Conservation (phyloP, 192 early-diverging fungal species). For the Glomus cerebriforme region DNA sequence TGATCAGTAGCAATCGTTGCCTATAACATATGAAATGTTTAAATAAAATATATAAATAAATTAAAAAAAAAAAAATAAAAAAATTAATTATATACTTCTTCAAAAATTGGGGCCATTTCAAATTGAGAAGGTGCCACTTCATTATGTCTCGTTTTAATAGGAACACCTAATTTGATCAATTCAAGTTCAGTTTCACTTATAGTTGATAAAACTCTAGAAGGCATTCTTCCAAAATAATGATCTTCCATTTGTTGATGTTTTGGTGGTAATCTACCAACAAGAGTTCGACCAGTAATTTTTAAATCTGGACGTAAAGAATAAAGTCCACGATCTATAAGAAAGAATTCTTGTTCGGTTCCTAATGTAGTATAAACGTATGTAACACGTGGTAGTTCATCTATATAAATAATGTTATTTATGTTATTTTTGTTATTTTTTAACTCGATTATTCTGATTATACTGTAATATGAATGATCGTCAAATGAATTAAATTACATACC, state of each 20-base stretch:
- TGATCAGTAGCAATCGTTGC: slow-evolving; percentile 95
- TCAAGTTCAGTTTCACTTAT: slow-evolving; percentile 96
- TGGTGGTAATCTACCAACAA: slow-evolving; percentile 91
- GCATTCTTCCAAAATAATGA: slow-evolving; percentile 99
- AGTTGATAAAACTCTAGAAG: slow-evolving; percentile 84
- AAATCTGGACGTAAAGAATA: slow-evolving; percentile 95
- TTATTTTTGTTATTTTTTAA: no score
- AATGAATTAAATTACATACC: no score
- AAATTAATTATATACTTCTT: slow-evolving; percentile 54
- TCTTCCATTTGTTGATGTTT: slow-evolving; percentile 99
- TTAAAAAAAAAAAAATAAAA: not conserved
- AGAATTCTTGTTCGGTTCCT: slow-evolving; percentile 99
- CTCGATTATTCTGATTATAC: no score
- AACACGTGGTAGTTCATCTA: slow-evolving; percentile 52
- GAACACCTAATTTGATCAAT: slow-evolving; percentile 90
- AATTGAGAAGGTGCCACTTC: slow-evolving; percentile 99
- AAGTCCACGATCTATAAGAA: slow-evolving; percentile 94
- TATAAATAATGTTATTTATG: no score
- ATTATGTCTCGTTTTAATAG: slow-evolving; percentile 99
- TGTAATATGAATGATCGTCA: no score
- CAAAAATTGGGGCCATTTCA: slow-evolving; percentile 98
- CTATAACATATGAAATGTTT: not conserved
- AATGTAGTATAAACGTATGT: slow-evolving; percentile 89
- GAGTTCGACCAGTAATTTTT: slow-evolving; percentile 93
- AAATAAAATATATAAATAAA: not conserved